These are phyloP conservation scores for Huntiella savannae DNA, from an alignment of 2,329 filamentous ascomycete species.

Conservation along the genomic window DNA sequence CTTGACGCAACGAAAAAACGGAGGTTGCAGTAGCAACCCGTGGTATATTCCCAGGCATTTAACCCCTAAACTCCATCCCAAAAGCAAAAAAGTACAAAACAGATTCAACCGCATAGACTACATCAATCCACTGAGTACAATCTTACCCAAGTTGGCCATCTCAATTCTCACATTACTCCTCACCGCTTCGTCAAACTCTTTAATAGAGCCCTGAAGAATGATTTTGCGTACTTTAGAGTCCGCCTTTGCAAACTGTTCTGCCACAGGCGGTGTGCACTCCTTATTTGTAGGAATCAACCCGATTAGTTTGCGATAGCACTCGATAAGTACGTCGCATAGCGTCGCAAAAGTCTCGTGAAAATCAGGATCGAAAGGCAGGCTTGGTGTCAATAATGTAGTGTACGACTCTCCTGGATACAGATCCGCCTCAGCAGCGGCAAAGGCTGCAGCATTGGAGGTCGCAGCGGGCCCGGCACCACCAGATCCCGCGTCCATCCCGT, in stretches of 20 bases:
- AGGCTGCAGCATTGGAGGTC: slow-evolving; percentile 30
- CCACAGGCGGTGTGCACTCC: slow-evolving; percentile 49
- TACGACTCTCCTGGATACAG: slow-evolving; percentile 73
- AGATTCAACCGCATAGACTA: slow-evolving; percentile 15
- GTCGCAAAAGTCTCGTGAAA: slow-evolving; percentile 95
- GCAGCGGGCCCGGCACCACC: slow-evolving; percentile 15
- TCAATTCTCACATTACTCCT: slow-evolving; percentile 59
- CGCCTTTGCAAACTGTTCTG: slow-evolving; percentile 76
- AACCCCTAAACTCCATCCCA: neutral
- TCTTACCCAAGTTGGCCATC: slow-evolving; percentile 67
- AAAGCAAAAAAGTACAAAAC: neutral
- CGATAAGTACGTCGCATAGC: slow-evolving; percentile 84
- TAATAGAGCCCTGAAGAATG: slow-evolving; percentile 66
- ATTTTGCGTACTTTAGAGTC: slow-evolving; percentile 76
- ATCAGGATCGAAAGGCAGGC: slow-evolving; percentile 85
- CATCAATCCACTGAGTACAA: slow-evolving; percentile 77
- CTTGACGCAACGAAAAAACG: neutral
- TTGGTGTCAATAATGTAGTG: slow-evolving; percentile 72
- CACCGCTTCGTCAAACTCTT: slow-evolving; percentile 84
- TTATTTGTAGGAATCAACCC: slow-evolving; percentile 56
- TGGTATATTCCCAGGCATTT: neutral
- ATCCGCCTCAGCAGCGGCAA: slow-evolving; percentile 42
- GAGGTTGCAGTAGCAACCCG: neutral
- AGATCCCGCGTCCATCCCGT: slow-evolving; percentile 15
- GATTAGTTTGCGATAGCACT: slow-evolving; percentile 69